Evolutionary conservation across 2,329 filamentous ascomycete species (phyloP).

Genomic region (Aureobasidium sp.): DNA sequence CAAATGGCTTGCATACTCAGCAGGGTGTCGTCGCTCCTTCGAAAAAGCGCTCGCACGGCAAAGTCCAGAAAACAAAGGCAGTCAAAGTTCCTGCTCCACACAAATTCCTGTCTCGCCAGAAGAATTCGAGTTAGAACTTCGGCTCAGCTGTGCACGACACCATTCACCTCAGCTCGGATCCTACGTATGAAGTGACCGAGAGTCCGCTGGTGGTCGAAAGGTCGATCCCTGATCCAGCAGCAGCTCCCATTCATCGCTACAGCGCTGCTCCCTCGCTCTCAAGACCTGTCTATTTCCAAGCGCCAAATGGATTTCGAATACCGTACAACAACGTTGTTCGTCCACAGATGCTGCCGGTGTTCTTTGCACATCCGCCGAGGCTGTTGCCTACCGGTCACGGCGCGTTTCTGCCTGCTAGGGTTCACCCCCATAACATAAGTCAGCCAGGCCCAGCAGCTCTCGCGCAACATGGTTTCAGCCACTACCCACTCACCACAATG

Average conservation of each 20-base stretch:
- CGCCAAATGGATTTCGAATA: background rate
- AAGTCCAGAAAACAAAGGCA: background rate
- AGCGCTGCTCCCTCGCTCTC: too few species aligned
- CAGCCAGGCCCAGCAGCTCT: background rate
- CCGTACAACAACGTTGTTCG: background rate
- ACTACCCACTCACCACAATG: background rate
- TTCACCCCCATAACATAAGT: background rate
- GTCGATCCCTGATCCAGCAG: background rate
- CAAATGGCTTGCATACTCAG: background rate
- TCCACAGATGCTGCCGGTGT: background rate
- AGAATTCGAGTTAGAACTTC: background rate
- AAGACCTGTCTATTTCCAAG: background rate
- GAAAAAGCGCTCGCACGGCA: background rate
- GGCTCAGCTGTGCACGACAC: background rate
- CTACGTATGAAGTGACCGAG: background rate
- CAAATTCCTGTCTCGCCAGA: slow-evolving; percentile 10
- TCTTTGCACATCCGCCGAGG: background rate
- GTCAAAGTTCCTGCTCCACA: background rate
- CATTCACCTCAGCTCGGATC: background rate
- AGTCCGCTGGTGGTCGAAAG: background rate
- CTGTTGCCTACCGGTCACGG: background rate
- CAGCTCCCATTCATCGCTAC: background rate
- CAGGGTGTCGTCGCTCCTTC: background rate
- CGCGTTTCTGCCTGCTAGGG: background rate
- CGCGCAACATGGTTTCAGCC: background rate